These are phyloP conservation scores for Trichoderma koningii DNA, from an alignment of 2,329 filamentous ascomycete species.

Conservation along the genomic window DNA sequence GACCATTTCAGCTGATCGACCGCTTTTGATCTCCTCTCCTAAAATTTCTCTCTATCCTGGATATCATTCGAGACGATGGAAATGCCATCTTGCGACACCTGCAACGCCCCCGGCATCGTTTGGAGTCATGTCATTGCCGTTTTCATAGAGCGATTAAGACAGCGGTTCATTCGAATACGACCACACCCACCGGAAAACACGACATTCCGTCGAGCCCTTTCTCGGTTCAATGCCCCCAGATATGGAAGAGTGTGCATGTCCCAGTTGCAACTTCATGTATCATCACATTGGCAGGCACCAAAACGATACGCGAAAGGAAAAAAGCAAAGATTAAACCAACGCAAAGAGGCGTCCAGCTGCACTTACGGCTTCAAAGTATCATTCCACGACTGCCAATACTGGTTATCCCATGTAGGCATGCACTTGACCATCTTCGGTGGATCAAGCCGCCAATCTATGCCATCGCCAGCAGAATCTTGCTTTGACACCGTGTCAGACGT, in stretches of 20 bases:
- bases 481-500: constrained; percentile 40
- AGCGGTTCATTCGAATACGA: too few relatives aligned
- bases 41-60: not conserved
- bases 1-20: constrained; percentile 35
- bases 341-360: not conserved
- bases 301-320: not conserved
- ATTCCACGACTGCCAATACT: constrained; percentile 46
- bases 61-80: too few relatives aligned
- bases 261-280: not conserved
- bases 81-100: too few relatives aligned
- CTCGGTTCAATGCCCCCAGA: too few relatives aligned
- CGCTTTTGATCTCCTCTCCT: too few relatives aligned
- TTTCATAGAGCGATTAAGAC: too few relatives aligned
- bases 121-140: too few relatives aligned
- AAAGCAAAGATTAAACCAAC: too few relatives aligned
- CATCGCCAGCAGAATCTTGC: constrained; percentile 35
- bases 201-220: too few relatives aligned
- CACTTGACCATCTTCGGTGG: constrained; percentile 53
- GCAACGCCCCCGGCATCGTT: too few relatives aligned
- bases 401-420: constrained; percentile 46
- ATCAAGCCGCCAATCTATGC: constrained; percentile 46
- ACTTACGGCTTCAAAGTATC: constrained; percentile 20
- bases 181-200: too few relatives aligned
- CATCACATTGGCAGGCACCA: not conserved
- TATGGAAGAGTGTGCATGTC: not conserved